Evolutionary conservation across 768 basidiomycete genomes (phyloP), one percentile per base, ranked within the genome.

Genomic region (Phylloporus arenicola): DNA sequence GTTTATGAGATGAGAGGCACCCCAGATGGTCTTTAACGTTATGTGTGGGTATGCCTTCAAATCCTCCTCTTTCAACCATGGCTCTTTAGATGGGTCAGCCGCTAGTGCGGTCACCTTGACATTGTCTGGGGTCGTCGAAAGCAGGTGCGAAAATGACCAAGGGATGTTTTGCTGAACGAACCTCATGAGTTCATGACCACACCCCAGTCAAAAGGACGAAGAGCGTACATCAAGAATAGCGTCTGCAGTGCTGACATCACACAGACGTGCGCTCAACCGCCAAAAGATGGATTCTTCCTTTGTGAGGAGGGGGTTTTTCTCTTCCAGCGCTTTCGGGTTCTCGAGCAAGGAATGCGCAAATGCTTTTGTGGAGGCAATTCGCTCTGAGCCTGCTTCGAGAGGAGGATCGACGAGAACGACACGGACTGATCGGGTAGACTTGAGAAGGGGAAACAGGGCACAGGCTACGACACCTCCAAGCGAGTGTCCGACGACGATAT

Each of bases 341-440:
- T 40, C 31, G 25, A 46, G 2, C 0, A 5, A 3, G 17, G 38
- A 22, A 5, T 5, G 0, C 1, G 35, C 10, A 3, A n/a, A 0
- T 16, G 11, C 31, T 27, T 10, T 45, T 20, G 3, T 1, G 3
- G 6, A 6, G 6, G 25, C 27, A 8, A 20, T 0, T 9, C 0
- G 1, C 19, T 53, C 41, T 2, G 49, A 12, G 7, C 14, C 4
- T 8, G 1, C 6, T 10, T 53, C 51, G 13, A 64, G 43, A 3
- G 62, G 52, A 16, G 62, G 52, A 16, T 64, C 64, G 16, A 54
- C n/a, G 19, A 64, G 49, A 29, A 66, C 34, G 27, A 59, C 56
- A 0, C 29, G 37, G 34, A 57, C 50, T 0, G 48, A 27, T 11
- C 27, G 52, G 2, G 53, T 31, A 10, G 41, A 41, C 5, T 56